Evolutionary conservation across 371 early-diverging fungal genomes (phyloP), one percentile per base, ranked within the genome.

Genomic region (Mucor velutinosus): DNA sequence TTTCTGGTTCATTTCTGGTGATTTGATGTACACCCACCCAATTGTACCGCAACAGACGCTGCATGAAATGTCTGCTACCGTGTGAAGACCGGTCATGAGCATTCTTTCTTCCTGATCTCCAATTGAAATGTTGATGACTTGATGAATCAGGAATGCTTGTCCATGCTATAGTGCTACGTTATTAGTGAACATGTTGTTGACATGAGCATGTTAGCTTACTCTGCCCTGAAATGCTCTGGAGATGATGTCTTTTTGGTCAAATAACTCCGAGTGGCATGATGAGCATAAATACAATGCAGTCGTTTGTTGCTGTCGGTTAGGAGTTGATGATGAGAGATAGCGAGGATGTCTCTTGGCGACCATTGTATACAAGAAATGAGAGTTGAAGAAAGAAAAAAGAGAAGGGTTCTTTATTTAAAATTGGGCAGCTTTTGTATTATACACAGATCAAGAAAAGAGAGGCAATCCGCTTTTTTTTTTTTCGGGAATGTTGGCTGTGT

Each of bases 41-140:
- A 71, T 51, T 11, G 33, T 58, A n/a, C 81, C 70, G 33, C 80
- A 73, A 62, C 94, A 93, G 19, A 82, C 66, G 21, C 69, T 75
- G 72, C 94, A 94, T 29, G 70, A 75, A 39, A 94, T 89, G 69
- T 95, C 94, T 4, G 88, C 83, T 7, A 95, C 93, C 4, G 86
- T 86, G 69, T 95, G 94, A 41, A 92, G 71, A 0, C 95, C 95
- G 0, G 94, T 93, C 75, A 91, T 89, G 77, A 95, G 84, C 61
- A 76, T 76, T 5, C 93, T 83, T 29, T 90, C 89, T 67, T 90
- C 89, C 11, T 86, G 81, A 2, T 69, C 69, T 0, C 94, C 93
- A 12, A 86, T 75, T 0, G 72, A 58, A 29, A 93, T 74, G 66
- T 91, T 92, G 62, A 86, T 66, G 67, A 90, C 91, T 30, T 72